These are phyloP conservation scores for Geosmithia putterillii DNA, from an alignment of 2,329 filamentous ascomycete species.

Conservation along the genomic window DNA sequence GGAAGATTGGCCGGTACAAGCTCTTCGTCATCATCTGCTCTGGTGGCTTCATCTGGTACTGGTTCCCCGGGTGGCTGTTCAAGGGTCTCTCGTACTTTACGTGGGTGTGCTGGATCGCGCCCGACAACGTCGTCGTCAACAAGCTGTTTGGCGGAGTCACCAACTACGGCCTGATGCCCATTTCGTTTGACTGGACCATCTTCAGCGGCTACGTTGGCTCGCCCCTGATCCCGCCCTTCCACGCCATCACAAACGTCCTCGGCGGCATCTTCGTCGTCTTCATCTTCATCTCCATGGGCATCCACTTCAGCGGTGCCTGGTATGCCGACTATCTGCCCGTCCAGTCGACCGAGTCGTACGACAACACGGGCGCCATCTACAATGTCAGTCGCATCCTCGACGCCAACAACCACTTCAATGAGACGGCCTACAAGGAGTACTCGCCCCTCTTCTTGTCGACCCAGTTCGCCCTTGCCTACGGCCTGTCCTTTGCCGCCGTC, in stretches of 20 bases:
- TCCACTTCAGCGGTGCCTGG: slow-evolving; percentile 46
- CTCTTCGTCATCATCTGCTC: slow-evolving; percentile 47
- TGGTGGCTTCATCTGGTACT: slow-evolving; percentile 42
- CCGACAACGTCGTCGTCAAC: slow-evolving; percentile 46
- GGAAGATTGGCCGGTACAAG: slow-evolving; percentile 50
- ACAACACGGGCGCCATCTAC: slow-evolving; percentile 50
- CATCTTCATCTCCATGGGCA: slow-evolving; percentile 41
- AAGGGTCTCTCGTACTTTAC: slow-evolving; percentile 51
- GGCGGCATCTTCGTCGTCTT: slow-evolving; percentile 42
- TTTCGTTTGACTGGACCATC: slow-evolving; percentile 43
- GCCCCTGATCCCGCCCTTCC: slow-evolving; percentile 39
- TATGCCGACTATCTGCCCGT: slow-evolving; percentile 50
- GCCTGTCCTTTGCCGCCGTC: slow-evolving; percentile 55
- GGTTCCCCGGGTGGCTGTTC: slow-evolving; percentile 51
- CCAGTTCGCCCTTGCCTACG: slow-evolving; percentile 48
- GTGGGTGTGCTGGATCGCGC: slow-evolving; percentile 50
- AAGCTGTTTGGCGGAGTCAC: slow-evolving; percentile 49
- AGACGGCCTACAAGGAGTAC: slow-evolving; percentile 47
- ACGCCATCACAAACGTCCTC: slow-evolving; percentile 42
- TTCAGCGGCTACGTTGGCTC: slow-evolving; percentile 36
- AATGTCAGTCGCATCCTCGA: slow-evolving; percentile 49
- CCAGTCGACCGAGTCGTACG: slow-evolving; percentile 46
- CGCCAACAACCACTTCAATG: slow-evolving; percentile 42
- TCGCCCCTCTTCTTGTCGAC: slow-evolving; percentile 54
- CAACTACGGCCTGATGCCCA: slow-evolving; percentile 45